A percentile compares a stretch with the other conserved stretches of the same genome.
Evolutionary conservation across 768 basidiomycete species (phyloP).

Genomic region (Macrolepiota dolichaula): DNA sequence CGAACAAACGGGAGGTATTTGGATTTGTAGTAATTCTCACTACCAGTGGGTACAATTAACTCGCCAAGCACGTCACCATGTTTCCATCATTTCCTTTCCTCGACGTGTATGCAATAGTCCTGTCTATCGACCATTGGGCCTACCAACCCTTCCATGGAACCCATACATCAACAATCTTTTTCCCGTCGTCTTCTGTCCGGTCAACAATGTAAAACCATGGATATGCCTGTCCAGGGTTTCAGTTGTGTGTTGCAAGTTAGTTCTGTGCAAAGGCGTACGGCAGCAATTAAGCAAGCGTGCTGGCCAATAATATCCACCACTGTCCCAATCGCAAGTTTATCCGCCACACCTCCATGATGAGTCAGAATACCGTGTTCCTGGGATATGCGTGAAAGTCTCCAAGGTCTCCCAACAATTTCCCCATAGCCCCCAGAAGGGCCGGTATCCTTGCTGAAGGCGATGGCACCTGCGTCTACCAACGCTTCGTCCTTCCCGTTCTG

Average conservation of each 20-base stretch:
- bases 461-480: constrained; percentile 76
- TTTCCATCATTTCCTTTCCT: background rate
- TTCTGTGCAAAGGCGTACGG: constrained; percentile 31
- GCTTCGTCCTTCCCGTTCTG: constrained; percentile 65
- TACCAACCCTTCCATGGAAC: constrained; percentile 92
- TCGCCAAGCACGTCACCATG: too few relatives aligned
- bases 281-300: constrained; percentile 82
- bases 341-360: constrained; percentile 21
- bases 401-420: constrained; percentile 61
- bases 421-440: constrained; percentile 74
- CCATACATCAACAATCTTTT: constrained; percentile 76
- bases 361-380: constrained; percentile 80
- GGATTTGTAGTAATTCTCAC: too few relatives aligned
- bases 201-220: constrained; percentile 87
- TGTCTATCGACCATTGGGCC: background rate
- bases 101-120: background rate
- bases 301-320: constrained; percentile 75
- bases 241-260: background rate
- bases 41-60: too few relatives aligned
- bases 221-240: constrained; percentile 39
- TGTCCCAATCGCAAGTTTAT: constrained; percentile 50
- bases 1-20: too few relatives aligned
- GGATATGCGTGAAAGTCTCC: constrained; percentile 63
- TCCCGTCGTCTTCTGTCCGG: constrained; percentile 43
- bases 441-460: constrained; percentile 86